These are phyloP conservation scores for Populus hybrid DNA, from an alignment of 441 rosid genomes.

Conservation along the genomic window DNA sequence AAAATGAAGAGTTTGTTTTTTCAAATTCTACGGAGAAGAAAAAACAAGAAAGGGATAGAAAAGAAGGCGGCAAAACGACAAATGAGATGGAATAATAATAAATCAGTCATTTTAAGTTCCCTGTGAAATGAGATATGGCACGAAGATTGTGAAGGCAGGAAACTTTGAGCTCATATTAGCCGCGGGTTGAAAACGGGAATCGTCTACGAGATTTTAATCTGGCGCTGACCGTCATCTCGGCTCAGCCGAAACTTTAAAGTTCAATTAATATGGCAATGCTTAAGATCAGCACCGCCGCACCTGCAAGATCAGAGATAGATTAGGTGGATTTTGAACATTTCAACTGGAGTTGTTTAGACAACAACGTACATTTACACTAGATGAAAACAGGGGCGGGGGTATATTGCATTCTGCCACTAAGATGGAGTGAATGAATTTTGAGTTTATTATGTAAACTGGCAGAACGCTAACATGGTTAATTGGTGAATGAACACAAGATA, in stretches of 20 bases:
- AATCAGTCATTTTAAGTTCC: neutral
- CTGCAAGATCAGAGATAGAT: neutral
- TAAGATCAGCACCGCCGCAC: neutral
- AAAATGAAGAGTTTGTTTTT: neutral
- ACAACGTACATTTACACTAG: no score
- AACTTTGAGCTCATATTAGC: neutral
- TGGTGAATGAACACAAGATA: neutral
- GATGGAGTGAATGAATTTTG: no score
- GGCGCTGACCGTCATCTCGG: neutral
- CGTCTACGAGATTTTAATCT: no score
- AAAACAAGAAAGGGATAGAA: neutral
- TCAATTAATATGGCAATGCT: neutral
- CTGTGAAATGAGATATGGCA: no score
- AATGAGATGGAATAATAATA: neutral
- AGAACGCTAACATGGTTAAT: no score
- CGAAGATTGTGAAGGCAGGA: neutral
- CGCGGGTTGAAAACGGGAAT: neutral
- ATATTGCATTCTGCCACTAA: no score
- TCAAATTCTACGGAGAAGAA: neutral
- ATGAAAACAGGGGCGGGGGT: no score
- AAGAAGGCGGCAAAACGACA: neutral
- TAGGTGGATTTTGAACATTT: neutral
- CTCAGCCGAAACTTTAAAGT: neutral
- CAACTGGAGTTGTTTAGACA: no score
- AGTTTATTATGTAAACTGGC: no score